Evolutionary conservation across 495 filamentous ascomycete genomes (phyloP), one percentile per base, ranked within the genome.

Genomic region (Penicillium ucsense): DNA sequence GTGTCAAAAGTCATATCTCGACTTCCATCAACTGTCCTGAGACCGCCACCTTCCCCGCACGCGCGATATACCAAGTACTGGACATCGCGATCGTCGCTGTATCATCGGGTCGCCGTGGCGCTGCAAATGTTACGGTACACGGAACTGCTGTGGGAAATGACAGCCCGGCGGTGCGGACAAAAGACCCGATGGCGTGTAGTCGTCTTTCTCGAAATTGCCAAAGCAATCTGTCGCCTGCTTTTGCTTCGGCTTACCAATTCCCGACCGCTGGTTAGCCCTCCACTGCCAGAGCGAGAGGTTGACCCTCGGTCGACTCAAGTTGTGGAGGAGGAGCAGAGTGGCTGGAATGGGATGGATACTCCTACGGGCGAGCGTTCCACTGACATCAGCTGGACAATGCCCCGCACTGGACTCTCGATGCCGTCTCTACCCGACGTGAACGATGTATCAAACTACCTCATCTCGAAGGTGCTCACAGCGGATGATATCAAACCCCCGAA

Each of bases 401-500:
- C 90, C 30, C 81, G 92, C 52, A 98, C 92, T 0, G 88, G 88
- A 6, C 70, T 94, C 41, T 82, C 78, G 6, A 77, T 98, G 32
- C 90, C 94, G 0, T 79, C 74, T 35, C 73, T 98, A 27, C 92
- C 92, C 2, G 80, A 81, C 43, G 79, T 83, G 6, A 75, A 78
- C 29, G 87, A 92, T 57, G 85, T 95, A 29, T 84, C 85, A 29
- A 81, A 77, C 34, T 96, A 92, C 62, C 77, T 98, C 12, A 84
- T 94, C 38, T 82, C 81, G n/a, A 89, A 91, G 44, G 92, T 95
- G 11, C 73, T 98, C 29, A 95, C 87, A 2, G 86, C 94, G 11
- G 94, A 97, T 66, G 92, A 97, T 63, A 89, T 98, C 71, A 95
- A 95, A 62, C 82, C 89, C 4, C 83, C 94, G 0, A 82, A 80